A percentile compares a stretch with the other conserved stretches of the same genome.
These are phyloP conservation scores for Tricholoma furcatifolium DNA, from an alignment of 768 basidiomycete genomes.

Conservation along the genomic window DNA sequence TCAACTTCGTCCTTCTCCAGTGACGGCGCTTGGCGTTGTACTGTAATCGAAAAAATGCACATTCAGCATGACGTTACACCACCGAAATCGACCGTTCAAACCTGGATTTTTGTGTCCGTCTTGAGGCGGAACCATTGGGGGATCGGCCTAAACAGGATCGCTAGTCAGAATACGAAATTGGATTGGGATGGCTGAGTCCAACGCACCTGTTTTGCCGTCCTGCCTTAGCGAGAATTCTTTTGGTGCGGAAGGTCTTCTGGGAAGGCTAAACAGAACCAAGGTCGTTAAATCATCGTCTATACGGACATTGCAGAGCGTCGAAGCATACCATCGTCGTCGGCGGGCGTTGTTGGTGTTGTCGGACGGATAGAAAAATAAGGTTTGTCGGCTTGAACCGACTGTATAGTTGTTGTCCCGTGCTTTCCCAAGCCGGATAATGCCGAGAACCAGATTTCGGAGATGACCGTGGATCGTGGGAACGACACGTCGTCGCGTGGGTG, in stretches of 20 bases:
- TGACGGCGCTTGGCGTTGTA: constrained; percentile 97
- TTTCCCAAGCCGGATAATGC: constrained; percentile 11
- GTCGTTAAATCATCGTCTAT: constrained; percentile 7
- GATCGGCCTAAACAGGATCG: constrained; percentile 66
- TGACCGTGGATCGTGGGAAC: constrained; percentile 3
- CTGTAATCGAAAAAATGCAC: constrained; percentile 32
- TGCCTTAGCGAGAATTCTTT: constrained; percentile 96
- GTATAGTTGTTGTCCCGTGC: constrained; percentile 30
- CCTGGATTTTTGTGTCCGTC: constrained; percentile 93
- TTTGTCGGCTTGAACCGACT: constrained; percentile 28
- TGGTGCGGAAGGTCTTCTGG: constrained; percentile 97
- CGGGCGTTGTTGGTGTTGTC: constrained; percentile 32
- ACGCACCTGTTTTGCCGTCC: constrained; percentile 90
- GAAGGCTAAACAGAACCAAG: constrained; percentile 69
- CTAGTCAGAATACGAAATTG: not conserved
- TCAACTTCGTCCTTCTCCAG: constrained; percentile 99
- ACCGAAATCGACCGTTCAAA: constrained; percentile 31
- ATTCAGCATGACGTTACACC: not conserved
- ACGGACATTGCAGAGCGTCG: constrained; percentile 2
- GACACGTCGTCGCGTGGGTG: constrained; percentile 10
- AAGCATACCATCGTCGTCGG: constrained; percentile 50
- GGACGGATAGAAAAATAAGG: constrained; percentile 30
- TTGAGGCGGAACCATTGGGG: constrained; percentile 99
- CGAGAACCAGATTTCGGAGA: not conserved
- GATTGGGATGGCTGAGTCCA: not conserved